Evolutionary conservation across 2,329 filamentous ascomycete genomes (phyloP).

Genomic region (Neofusicoccum parvum): DNA sequence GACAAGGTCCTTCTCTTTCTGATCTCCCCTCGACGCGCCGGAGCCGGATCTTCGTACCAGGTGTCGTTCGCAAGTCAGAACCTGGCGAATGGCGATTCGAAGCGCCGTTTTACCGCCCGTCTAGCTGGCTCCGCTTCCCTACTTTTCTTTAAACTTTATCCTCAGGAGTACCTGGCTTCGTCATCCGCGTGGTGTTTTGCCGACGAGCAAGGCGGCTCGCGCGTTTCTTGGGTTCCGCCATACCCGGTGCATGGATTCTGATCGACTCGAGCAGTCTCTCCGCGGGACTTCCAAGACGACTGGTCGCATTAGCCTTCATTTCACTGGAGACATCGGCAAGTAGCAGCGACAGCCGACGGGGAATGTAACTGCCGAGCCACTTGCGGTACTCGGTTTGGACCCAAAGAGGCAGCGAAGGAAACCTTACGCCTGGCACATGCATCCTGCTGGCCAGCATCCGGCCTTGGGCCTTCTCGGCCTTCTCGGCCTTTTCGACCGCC

Average conservation of each 20-base stretch:
- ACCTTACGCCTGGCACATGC: too few species aligned
- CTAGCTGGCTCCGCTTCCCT: background rate
- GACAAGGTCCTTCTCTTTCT: background rate
- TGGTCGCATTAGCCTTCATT: background rate
- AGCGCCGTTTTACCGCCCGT: background rate
- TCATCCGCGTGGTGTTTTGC: background rate
- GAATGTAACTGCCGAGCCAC: too few species aligned
- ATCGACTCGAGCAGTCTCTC: background rate
- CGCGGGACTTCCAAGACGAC: background rate
- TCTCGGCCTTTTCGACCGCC: too few species aligned
- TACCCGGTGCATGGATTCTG: background rate
- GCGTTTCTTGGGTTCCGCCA: background rate
- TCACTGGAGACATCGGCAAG: background rate
- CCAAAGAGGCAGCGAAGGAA: too few species aligned
- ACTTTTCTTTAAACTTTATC: background rate
- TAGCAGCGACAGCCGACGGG: background rate
- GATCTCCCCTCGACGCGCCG: background rate
- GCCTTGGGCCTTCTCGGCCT: too few species aligned
- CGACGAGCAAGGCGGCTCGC: background rate
- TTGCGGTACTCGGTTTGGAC: too few species aligned
- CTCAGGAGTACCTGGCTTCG: background rate
- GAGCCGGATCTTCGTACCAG: conserved; percentile 2
- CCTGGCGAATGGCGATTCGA: background rate
- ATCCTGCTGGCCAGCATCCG: too few species aligned
- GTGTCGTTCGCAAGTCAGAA: background rate